A percentile compares a stretch with the other conserved stretches of the same genome.
Conservation (phyloP, 2,329 filamentous ascomycete species). For the Trichoderma oligosporum region DNA sequence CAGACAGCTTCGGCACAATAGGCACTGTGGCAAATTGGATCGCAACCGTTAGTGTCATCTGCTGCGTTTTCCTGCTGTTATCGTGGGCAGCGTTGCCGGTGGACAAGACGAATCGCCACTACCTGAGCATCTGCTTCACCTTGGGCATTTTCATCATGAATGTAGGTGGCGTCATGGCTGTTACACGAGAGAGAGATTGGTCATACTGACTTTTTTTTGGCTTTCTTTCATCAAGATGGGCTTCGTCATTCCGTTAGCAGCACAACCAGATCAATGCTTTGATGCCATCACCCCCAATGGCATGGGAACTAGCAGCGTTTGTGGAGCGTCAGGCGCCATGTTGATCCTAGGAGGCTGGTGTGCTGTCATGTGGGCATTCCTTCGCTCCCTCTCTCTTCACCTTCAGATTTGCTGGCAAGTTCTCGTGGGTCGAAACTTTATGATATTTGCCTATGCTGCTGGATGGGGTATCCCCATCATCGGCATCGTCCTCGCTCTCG, state of each 20-base stretch:
- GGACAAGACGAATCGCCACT: conserved; percentile 88
- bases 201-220: conserved; percentile 27
- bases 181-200: not conserved
- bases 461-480: conserved; percentile 83
- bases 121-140: conserved; percentile 83
- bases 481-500: conserved; percentile 70
- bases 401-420: conserved; percentile 98
- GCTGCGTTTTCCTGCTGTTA: conserved; percentile 70
- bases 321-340: conserved; percentile 83
- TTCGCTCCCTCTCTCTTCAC: conserved; percentile 86
- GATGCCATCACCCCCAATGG: conserved; percentile 90
- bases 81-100: conserved; percentile 79
- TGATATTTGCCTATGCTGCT: conserved; percentile 73
- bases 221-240: conserved; percentile 67
- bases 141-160: conserved; percentile 73
- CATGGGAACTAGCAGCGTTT: conserved; percentile 77
- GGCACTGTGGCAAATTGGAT: conserved; percentile 75
- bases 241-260: conserved; percentile 82
- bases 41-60: conserved; percentile 67
- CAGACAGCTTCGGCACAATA: conserved; percentile 56
- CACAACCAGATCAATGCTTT: conserved; percentile 75
- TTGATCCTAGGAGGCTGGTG: conserved; percentile 82
- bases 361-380: conserved; percentile 84
- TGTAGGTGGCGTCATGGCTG: conserved; percentile 48
- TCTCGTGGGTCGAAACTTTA: conserved; percentile 81